Conservation (phyloP, 768 basidiomycete species). For the Dioszegia crocea region DNA sequence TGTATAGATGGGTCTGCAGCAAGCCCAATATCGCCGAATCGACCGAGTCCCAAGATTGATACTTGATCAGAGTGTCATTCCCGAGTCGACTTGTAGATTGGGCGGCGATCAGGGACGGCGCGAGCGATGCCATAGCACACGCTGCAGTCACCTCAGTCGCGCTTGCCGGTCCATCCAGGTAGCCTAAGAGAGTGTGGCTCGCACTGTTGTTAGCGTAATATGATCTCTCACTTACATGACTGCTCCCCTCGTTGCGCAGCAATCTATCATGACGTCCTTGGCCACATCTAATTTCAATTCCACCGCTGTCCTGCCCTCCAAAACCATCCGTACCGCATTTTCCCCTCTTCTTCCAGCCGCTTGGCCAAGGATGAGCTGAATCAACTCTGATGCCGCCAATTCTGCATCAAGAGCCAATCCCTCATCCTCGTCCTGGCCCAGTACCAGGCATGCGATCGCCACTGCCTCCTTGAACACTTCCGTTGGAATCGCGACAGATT, state of each 20-base stretch:
- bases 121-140: slow-evolving; percentile 28
- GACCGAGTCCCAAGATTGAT: slow-evolving; percentile 35
- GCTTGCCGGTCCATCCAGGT: slow-evolving; percentile 16
- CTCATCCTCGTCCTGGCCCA: slow-evolving; percentile 28
- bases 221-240: slow-evolving; percentile 26
- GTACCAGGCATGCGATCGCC: slow-evolving; percentile 25
- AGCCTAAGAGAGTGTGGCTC: slow-evolving; percentile 21
- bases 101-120: slow-evolving; percentile 35
- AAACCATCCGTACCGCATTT: slow-evolving; percentile 22
- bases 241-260: slow-evolving; percentile 33
- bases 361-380: slow-evolving; percentile 22
- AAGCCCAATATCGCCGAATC: slow-evolving; percentile 43
- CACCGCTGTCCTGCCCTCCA: slow-evolving; percentile 19
- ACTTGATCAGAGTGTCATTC: slow-evolving; percentile 7
- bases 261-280: slow-evolving; percentile 16
- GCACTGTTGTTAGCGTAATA: slow-evolving; percentile 16
- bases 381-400: slow-evolving; percentile 15
- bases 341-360: slow-evolving; percentile 33
- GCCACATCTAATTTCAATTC: slow-evolving; percentile 8
- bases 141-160: slow-evolving; percentile 5
- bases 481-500: slow-evolving; percentile 18
- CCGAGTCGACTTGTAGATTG: slow-evolving; percentile 26
- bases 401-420: slow-evolving; percentile 14
- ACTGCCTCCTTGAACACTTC: slow-evolving; percentile 26
- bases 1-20: slow-evolving; percentile 44